A percentile compares a stretch with the other conserved stretches of the same genome.
phyloP scores from a whole-genome alignment of 129 eudicot species.

The Escallonia rubra region DNA sequence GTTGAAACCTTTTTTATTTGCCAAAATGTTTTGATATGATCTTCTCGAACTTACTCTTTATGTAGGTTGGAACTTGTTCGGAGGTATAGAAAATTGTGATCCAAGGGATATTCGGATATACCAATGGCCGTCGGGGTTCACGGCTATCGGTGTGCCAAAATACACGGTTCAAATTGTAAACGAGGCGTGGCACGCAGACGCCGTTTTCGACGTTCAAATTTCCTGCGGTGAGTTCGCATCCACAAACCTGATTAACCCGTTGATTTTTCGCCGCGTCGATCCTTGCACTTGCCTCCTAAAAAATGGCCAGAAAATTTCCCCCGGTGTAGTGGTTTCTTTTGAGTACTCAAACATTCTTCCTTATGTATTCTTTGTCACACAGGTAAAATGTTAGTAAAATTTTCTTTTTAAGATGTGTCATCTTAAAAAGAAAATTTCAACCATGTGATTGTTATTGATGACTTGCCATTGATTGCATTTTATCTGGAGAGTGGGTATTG shows the following conservation, averaged over 20 bases:
- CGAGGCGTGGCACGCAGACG: conserved; percentile 21
- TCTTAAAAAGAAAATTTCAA: no score
- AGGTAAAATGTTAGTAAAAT: conserved; percentile 10
- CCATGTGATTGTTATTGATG: no score
- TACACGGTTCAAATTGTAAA: conserved; percentile 30
- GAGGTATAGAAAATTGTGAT: conserved; percentile 2
- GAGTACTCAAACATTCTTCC: conserved; percentile 31
- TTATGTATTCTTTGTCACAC: conserved; percentile 5
- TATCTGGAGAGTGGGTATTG: no score
- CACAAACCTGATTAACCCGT: conserved; percentile 18
- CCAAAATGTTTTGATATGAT: no score
- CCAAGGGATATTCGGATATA: conserved; percentile 15
- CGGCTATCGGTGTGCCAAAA: conserved; percentile 25
- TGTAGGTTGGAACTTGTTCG: no score
- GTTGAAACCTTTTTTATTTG: no score
- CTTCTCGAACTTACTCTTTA: no score
- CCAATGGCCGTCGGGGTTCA: conserved; percentile 31
- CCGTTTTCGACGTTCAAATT: conserved; percentile 25
- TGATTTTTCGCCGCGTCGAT: conserved; percentile 17
- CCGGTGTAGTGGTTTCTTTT: conserved; percentile 25
- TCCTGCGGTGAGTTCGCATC: conserved; percentile 30
- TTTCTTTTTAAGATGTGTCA: no score
- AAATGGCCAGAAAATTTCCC: conserved; percentile 10
- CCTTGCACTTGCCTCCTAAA: conserved; percentile 10
- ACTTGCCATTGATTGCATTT: no score